Conservation (phyloP, 2,329 filamentous ascomycete genomes). For the Calonectria naviculata region DNA sequence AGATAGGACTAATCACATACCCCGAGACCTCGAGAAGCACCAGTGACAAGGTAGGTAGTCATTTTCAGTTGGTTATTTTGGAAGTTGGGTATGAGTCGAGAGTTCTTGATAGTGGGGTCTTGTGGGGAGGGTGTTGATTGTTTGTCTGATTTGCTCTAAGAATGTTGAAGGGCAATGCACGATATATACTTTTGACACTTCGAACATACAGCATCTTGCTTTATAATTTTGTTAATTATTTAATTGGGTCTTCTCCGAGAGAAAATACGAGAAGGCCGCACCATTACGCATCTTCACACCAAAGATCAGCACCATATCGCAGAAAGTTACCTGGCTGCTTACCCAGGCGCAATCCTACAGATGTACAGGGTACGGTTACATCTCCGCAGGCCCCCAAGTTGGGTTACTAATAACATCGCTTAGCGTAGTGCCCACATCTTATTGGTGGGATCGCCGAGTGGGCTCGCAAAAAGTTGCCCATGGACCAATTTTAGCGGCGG, state of each 20-base stretch:
- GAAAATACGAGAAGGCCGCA: no score
- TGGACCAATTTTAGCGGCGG: not conserved
- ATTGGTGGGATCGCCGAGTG: not conserved
- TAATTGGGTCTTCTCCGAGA: no score
- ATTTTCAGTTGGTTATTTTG: not conserved
- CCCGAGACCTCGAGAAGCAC: conserved; percentile 34
- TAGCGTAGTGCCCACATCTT: not conserved
- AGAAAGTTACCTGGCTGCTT: not conserved
- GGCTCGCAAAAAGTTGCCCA: conserved; percentile 15
- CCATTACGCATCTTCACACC: no score
- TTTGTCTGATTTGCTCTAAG: not conserved
- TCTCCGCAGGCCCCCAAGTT: not conserved
- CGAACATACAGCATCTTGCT: not conserved
- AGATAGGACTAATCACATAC: not conserved
- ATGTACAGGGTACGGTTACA: not conserved
- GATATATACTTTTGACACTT: not conserved
- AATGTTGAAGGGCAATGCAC: not conserved
- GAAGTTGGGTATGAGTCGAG: not conserved
- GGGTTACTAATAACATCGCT: not conserved
- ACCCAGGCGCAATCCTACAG: not conserved
- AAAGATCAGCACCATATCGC: not conserved
- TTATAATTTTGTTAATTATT: not conserved
- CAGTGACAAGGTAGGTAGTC: conserved; percentile 31
- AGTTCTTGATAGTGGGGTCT: not conserved
- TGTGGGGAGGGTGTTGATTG: not conserved